A percentile compares a stretch with the other conserved stretches of the same genome.
These are phyloP conservation scores for Mortierella sp. DNA, from an alignment of 371 early-diverging fungal genomes.

Conservation along the genomic window DNA sequence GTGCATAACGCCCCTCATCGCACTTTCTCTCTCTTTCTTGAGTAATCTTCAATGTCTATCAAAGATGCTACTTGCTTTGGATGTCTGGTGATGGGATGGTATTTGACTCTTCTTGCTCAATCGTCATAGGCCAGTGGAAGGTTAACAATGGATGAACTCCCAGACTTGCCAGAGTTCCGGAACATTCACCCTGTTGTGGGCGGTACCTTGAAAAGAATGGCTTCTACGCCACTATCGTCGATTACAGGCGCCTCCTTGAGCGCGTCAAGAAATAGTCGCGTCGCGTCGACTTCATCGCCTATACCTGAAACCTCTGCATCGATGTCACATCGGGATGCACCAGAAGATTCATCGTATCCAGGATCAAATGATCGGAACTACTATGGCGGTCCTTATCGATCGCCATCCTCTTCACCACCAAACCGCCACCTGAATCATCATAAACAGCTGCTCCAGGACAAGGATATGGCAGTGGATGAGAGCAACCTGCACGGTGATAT, in stretches of 20 bases:
- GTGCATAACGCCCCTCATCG: no score
- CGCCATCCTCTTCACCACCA: constrained; percentile 27
- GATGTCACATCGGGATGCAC: background rate
- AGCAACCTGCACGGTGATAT: background rate
- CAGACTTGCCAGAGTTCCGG: constrained; percentile 47
- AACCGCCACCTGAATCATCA: constrained; percentile 3
- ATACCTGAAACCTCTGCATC: background rate
- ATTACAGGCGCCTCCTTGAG: background rate
- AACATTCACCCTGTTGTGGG: constrained; percentile 6
- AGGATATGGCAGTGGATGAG: constrained; percentile 2
- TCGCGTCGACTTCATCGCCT: background rate
- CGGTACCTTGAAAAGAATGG: constrained; percentile 38
- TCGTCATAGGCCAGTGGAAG: constrained; percentile 37
- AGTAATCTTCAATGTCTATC: no score
- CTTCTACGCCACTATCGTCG: constrained; percentile 23
- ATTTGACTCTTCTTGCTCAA: background rate
- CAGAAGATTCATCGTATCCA: background rate
- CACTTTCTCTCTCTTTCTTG: background rate
- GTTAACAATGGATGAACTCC: constrained; percentile 47
- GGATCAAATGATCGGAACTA: background rate
- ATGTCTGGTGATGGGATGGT: background rate
- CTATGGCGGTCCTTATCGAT: constrained; percentile 27
- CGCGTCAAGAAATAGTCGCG: background rate
- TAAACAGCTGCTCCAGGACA: background rate
- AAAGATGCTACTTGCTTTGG: background rate